phyloP scores from a whole-genome alignment of 1,284 basidiomycete species.

The Puccinia sorghi region DNA sequence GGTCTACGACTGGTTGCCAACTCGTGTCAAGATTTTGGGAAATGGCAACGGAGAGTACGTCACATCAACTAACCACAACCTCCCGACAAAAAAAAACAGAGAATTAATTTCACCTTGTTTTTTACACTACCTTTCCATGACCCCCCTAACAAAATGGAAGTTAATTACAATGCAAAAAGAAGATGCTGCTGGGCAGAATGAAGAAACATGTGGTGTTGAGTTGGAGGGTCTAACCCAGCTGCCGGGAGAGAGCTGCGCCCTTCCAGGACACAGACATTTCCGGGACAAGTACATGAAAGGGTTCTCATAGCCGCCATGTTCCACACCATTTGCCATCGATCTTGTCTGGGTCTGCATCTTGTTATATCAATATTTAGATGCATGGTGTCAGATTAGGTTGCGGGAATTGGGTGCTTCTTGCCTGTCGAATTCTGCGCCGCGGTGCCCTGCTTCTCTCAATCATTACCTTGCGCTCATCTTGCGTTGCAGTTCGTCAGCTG shows the following conservation, averaged over 20 bases:
- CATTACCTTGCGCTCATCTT: too few relatives aligned
- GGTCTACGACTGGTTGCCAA: constrained; percentile 87
- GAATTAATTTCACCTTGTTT: constrained; percentile 8
- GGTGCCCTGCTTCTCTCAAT: too few relatives aligned
- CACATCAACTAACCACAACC: neutral
- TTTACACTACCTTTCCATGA: too few relatives aligned
- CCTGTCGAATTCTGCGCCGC: too few relatives aligned
- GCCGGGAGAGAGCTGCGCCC: neutral
- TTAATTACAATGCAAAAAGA: constrained; percentile 88
- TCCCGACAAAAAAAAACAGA: neutral
- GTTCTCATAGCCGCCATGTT: constrained; percentile 3
- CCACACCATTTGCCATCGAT: neutral
- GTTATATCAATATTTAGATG: too few relatives aligned
- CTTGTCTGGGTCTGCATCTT: too few relatives aligned
- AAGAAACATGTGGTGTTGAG: constrained; percentile 68
- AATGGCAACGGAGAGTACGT: constrained; percentile 86
- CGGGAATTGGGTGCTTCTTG: too few relatives aligned
- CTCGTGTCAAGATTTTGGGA: constrained; percentile 89
- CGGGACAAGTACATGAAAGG: constrained; percentile 38
- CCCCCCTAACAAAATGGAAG: constrained; percentile 60
- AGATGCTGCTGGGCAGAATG: too few relatives aligned
- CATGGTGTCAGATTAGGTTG: too few relatives aligned
- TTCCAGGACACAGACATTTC: constrained; percentile 34
- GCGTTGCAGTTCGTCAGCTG: too few relatives aligned
- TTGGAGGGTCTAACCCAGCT: neutral